Percentiles rank a stretch among this genome's conserved stretches.
These are phyloP conservation scores for Cyclotella cryptica DNA, from an alignment of 108 stramenopile genomes.

Conservation along the genomic window DNA sequence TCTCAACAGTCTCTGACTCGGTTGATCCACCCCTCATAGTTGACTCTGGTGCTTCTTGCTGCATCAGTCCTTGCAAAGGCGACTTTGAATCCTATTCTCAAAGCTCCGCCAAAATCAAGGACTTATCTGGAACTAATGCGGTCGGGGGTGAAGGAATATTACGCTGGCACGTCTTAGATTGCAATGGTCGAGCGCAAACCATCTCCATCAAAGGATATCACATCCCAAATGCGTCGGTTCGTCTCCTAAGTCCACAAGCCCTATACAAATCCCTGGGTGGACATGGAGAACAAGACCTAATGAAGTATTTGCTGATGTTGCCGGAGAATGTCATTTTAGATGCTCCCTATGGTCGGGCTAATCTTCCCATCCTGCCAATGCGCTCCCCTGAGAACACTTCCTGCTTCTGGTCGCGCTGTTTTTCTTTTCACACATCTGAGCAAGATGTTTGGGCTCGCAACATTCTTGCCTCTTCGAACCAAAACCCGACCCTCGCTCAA, in stretches of 20 bases:
- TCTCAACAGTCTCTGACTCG: neutral
- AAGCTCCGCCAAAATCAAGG: conserved; percentile 1
- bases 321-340: neutral
- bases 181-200: neutral
- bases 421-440: neutral
- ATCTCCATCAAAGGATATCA: neutral
- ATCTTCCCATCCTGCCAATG: neutral
- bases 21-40: neutral
- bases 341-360: neutral
- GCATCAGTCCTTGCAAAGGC: neutral
- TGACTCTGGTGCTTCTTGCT: neutral
- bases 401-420: neutral
- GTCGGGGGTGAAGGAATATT: neutral
- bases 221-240: neutral
- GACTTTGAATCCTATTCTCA: neutral
- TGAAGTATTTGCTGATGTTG: neutral
- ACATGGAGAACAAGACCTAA: neutral
- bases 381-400: neutral
- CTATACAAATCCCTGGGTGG: neutral
- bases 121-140: conserved; percentile 1
- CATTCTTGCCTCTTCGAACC: neutral
- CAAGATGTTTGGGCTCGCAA: neutral
- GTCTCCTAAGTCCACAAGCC: neutral
- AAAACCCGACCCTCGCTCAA: neutral
- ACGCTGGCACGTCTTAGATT: neutral